phyloP scores from a whole-genome alignment of 2,329 filamentous ascomycete genomes.

The Monilinia aucupariae region DNA sequence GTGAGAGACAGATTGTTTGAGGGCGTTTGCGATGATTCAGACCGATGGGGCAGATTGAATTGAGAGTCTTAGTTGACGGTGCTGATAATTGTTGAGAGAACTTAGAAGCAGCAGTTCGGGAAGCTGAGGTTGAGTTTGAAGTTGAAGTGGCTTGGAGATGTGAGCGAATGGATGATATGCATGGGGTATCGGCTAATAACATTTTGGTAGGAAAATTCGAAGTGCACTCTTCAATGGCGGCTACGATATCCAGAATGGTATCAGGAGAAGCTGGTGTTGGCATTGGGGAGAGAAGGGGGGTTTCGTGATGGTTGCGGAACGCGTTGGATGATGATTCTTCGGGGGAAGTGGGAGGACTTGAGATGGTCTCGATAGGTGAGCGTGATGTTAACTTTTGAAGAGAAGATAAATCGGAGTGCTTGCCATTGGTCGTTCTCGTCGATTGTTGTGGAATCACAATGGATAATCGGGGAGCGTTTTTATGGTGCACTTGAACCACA shows the following conservation, averaged over 20 bases:
- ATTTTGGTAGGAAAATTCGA: conserved; percentile 25
- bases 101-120: neutral
- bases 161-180: conserved; percentile 24
- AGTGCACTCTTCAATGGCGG: conserved; percentile 22
- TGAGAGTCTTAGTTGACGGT: neutral
- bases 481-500: conserved; percentile 25
- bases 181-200: conserved; percentile 23
- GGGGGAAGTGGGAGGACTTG: conserved; percentile 11
- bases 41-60: neutral
- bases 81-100: neutral
- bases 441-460: conserved; percentile 24
- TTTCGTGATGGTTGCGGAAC: neutral
- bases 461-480: conserved; percentile 5
- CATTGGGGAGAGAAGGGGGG: neutral
- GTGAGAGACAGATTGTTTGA: conserved; percentile 10
- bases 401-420: neutral
- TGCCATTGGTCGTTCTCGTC: conserved; percentile 18
- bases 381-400: neutral
- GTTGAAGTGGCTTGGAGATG: conserved; percentile 9
- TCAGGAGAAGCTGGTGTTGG: conserved; percentile 5
- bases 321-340: neutral
- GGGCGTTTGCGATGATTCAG: conserved; percentile 1
- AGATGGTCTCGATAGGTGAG: neutral
- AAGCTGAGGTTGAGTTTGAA: neutral
- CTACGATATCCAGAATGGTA: conserved; percentile 19